These are phyloP conservation scores for Papiliotrema nemorosa DNA, from an alignment of 1,284 basidiomycete species.

Conservation along the genomic window DNA sequence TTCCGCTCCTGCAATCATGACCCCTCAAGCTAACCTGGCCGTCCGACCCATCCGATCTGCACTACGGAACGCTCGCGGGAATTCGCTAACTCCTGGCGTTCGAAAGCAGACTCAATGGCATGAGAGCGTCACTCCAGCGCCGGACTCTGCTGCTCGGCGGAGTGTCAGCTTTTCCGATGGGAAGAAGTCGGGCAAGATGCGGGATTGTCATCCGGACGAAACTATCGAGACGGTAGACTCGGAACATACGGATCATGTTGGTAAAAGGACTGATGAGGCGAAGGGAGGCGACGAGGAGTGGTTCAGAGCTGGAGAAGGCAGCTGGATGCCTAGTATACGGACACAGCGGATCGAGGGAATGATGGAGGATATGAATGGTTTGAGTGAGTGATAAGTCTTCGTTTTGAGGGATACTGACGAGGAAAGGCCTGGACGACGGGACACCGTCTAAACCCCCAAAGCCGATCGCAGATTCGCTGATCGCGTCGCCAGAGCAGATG, in stretches of 20 bases:
- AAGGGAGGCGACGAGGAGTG: conserved; percentile 46
- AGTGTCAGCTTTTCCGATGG: conserved; percentile 95
- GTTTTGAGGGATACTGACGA: conserved; percentile 2
- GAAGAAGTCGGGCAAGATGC: conserved; percentile 74
- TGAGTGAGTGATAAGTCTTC: conserved; percentile 53
- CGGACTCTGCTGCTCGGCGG: conserved; percentile 55
- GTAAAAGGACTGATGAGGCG: conserved; percentile 8
- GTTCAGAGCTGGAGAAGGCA: conserved; percentile 26
- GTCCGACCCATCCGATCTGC: conserved; percentile 37
- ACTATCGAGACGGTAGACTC: conserved; percentile 4
- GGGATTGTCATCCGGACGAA: conserved; percentile 53
- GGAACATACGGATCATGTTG: too few species aligned
- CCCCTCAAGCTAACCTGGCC: conserved; percentile 22
- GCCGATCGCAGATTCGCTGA: not conserved
- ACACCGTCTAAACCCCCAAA: conserved; percentile 61
- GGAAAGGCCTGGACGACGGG: conserved; percentile 50
- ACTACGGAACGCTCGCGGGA: conserved; percentile 25
- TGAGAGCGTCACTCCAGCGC: conserved; percentile 33
- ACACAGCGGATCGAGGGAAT: conserved; percentile 74
- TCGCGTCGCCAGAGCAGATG: conserved; percentile 2
- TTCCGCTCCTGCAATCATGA: conserved; percentile 35
- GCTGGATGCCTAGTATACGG: conserved; percentile 61
- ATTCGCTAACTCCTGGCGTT: conserved; percentile 40
- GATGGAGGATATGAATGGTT: conserved; percentile 65
- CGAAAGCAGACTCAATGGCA: conserved; percentile 47